Percentiles rank a stretch among this genome's conserved stretches.
phyloP scores from a whole-genome alignment of 306 rosid genomes.

The Acacia confusa region DNA sequence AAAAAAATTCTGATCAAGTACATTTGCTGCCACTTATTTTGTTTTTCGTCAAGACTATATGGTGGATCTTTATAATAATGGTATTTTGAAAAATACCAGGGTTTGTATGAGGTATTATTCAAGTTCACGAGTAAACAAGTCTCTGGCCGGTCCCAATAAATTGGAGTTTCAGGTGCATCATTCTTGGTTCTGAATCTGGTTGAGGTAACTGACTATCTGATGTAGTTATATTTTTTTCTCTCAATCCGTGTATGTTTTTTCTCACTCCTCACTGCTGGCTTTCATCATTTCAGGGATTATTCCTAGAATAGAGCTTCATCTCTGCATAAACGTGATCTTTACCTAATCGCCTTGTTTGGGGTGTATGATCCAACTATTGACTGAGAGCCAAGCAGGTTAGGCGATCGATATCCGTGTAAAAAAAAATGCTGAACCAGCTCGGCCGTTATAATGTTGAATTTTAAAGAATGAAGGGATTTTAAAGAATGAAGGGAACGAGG shows the following conservation, averaged over 20 bases:
- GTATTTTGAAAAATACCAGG: background rate
- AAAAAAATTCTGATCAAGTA: background rate
- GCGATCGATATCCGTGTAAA: background rate
- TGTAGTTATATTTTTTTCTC: background rate
- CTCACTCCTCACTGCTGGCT: background rate
- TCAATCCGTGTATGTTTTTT: background rate
- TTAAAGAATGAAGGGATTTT: background rate
- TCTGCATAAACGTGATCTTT: background rate
- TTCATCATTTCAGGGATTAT: slow-evolving; percentile 14
- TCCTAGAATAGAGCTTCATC: background rate
- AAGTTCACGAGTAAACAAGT: slow-evolving; percentile 1
- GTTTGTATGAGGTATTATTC: background rate
- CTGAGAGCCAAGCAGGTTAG: background rate
- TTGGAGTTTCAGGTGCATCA: background rate
- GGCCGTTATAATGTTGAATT: background rate
- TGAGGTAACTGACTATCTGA: background rate
- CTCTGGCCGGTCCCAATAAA: background rate
- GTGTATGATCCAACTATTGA: background rate
- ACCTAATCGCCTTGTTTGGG: background rate
- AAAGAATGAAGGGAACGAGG: background rate
- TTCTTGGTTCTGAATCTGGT: background rate
- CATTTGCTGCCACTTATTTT: background rate
- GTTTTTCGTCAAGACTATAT: background rate
- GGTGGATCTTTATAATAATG: background rate
- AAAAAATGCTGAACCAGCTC: background rate